These are phyloP conservation scores for Mycosphaerelloides madeirae DNA, from an alignment of 2,329 filamentous ascomycete species.

Conservation along the genomic window DNA sequence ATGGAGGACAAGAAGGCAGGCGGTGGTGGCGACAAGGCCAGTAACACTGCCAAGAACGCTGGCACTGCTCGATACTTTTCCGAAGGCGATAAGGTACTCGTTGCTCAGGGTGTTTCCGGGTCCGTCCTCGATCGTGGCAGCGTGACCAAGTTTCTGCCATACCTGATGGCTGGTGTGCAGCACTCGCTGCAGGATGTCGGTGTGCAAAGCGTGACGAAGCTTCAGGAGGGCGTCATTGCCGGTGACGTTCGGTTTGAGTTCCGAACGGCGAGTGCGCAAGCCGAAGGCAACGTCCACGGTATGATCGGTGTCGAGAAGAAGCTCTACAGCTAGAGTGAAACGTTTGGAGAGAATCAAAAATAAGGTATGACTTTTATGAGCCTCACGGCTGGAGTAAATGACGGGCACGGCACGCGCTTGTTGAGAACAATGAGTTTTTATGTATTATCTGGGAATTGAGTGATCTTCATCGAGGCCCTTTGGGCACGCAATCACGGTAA, in stretches of 20 bases:
- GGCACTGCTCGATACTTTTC: constrained; percentile 98
- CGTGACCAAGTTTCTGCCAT: constrained; percentile 89
- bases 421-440: too few species aligned
- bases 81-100: constrained; percentile 87
- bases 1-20: constrained; percentile 99
- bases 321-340: constrained; percentile 58
- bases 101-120: constrained; percentile 93
- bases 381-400: too few species aligned
- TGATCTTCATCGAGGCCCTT: too few species aligned
- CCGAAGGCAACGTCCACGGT: constrained; percentile 91
- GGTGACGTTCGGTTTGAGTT: constrained; percentile 88
- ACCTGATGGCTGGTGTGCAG: constrained; percentile 91
- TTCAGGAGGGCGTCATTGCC: constrained; percentile 69
- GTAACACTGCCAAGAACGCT: constrained; percentile 93
- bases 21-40: constrained; percentile 65
- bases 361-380: too few species aligned
- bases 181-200: constrained; percentile 97
- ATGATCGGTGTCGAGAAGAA: constrained; percentile 99
- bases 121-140: constrained; percentile 77
- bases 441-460: too few species aligned
- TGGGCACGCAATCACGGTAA: too few species aligned
- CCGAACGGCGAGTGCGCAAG: constrained; percentile 86
- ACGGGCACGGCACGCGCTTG: too few species aligned
- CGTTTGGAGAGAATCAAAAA: too few species aligned
- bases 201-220: constrained; percentile 68